Conservation (phyloP, 1,139 yeast species). For the Zhuliangozyma blackwelliae region DNA sequence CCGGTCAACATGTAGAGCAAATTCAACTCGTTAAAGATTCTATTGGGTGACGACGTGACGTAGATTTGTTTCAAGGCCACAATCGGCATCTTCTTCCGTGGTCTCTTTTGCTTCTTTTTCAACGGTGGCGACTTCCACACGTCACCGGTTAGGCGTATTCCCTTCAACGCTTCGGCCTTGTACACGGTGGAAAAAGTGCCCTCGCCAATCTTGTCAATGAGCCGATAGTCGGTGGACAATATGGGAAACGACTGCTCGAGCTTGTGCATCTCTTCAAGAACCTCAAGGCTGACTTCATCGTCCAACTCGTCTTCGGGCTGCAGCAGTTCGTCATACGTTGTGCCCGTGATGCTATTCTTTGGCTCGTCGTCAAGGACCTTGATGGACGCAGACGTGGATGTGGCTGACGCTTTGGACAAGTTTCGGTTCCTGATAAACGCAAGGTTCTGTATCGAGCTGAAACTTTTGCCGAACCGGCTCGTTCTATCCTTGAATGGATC, state of each 20-base stretch:
- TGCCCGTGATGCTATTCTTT: not conserved
- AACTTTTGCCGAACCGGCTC: too few species aligned
- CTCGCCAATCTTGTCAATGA: slow-evolving; percentile 87
- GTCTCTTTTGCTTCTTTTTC: slow-evolving; percentile 16
- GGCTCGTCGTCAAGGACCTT: not conserved
- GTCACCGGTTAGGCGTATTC: slow-evolving; percentile 36
- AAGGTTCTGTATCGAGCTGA: too few species aligned
- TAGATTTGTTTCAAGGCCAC: slow-evolving; percentile 93
- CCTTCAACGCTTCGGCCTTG: slow-evolving; percentile 71
- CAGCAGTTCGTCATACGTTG: too few species aligned
- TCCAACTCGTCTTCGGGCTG: slow-evolving; percentile 14
- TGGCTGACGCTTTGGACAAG: slow-evolving; percentile 3
- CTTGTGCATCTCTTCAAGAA: slow-evolving; percentile 62
- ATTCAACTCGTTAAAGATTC: slow-evolving; percentile 84
- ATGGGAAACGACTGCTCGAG: slow-evolving; percentile 63
- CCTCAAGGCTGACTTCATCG: slow-evolving; percentile 46
- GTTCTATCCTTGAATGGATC: too few species aligned
- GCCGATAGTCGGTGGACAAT: slow-evolving; percentile 54
- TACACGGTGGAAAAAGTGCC: slow-evolving; percentile 92
- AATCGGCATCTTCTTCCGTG: slow-evolving; percentile 41
- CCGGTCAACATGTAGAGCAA: slow-evolving; percentile 66
- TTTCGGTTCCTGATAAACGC: slow-evolving; percentile 7
- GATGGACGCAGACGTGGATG: too few species aligned
- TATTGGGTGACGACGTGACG: slow-evolving; percentile 89
- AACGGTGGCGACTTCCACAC: slow-evolving; percentile 48